Evolutionary conservation across 1,284 basidiomycete genomes (phyloP).

Genomic region (Papiliotrema nemorosa): DNA sequence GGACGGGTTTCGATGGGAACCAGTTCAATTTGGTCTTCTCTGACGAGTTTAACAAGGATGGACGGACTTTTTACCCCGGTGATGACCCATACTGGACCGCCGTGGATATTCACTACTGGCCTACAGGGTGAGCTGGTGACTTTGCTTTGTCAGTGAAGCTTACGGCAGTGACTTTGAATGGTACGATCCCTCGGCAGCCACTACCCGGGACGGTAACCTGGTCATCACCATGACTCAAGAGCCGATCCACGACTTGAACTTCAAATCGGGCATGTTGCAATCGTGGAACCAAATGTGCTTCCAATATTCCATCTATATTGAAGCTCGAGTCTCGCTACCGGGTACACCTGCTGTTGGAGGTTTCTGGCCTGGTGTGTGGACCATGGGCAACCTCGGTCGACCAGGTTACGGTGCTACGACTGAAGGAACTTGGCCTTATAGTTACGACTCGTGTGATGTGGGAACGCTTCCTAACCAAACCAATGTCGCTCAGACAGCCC

Average conservation of each 20-base stretch:
- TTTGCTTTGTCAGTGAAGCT: not conserved
- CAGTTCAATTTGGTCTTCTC: constrained; percentile 52
- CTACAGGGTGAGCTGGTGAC: constrained; percentile 36
- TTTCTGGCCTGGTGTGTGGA: constrained; percentile 80
- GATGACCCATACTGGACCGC: constrained; percentile 52
- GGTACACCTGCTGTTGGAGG: constrained; percentile 55
- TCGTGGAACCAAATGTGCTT: constrained; percentile 82
- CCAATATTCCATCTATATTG: constrained; percentile 51
- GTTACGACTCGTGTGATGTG: constrained; percentile 72
- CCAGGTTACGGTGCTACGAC: constrained; percentile 77
- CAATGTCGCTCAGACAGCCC: constrained; percentile 41
- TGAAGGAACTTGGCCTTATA: constrained; percentile 55
- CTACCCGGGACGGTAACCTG: constrained; percentile 72
- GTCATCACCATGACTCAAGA: constrained; percentile 70
- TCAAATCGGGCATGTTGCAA: constrained; percentile 56
- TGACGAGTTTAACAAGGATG: constrained; percentile 59
- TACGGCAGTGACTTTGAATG: constrained; percentile 59
- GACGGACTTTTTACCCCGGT: constrained; percentile 67
- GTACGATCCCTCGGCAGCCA: constrained; percentile 78
- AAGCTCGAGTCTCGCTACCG: constrained; percentile 71
- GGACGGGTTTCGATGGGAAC: constrained; percentile 45
- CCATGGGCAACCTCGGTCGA: constrained; percentile 84
- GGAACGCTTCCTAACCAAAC: constrained; percentile 68
- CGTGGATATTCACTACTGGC: constrained; percentile 71
- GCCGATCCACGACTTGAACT: constrained; percentile 68